Conservation (phyloP, 805 yeast genomes). For the Starmerella bombi region DNA sequence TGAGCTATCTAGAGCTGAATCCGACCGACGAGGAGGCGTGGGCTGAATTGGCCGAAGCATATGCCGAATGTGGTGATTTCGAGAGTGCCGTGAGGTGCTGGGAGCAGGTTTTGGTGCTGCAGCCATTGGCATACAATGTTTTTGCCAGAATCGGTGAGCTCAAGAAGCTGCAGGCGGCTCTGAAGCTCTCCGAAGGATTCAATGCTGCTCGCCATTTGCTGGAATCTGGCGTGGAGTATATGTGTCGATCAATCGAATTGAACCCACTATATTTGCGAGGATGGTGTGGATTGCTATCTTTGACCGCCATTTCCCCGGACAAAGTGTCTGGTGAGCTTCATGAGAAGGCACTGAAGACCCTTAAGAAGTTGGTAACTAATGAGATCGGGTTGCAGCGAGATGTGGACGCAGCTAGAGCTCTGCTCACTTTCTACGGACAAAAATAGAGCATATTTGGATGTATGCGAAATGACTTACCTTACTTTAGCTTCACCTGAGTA, state of each 20-base stretch:
- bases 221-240: constrained; percentile 32
- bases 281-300: constrained; percentile 53
- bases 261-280: constrained; percentile 55
- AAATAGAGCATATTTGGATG: too few species aligned
- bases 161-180: constrained; percentile 20
- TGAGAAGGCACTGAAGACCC: constrained; percentile 29
- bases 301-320: constrained; percentile 4
- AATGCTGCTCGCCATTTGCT: constrained; percentile 18
- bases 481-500: too few species aligned
- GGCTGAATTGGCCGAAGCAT: constrained; percentile 63
- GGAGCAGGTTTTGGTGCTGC: constrained; percentile 54
- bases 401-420: constrained; percentile 29
- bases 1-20: constrained; percentile 42
- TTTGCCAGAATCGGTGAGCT: constrained; percentile 53
- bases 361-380: constrained; percentile 28
- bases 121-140: constrained; percentile 57
- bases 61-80: constrained; percentile 45
- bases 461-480: too few species aligned
- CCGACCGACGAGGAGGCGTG: constrained; percentile 70
- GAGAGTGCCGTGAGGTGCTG: constrained; percentile 53
- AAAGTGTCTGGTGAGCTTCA: constrained; percentile 23
- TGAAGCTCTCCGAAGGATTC: constrained; percentile 12
- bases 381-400: constrained; percentile 28
- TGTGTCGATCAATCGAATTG: constrained; percentile 61
- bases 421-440: not conserved